Conservation (phyloP, 2,329 filamentous ascomycete species). For the Ilyonectria mors-panacis region DNA sequence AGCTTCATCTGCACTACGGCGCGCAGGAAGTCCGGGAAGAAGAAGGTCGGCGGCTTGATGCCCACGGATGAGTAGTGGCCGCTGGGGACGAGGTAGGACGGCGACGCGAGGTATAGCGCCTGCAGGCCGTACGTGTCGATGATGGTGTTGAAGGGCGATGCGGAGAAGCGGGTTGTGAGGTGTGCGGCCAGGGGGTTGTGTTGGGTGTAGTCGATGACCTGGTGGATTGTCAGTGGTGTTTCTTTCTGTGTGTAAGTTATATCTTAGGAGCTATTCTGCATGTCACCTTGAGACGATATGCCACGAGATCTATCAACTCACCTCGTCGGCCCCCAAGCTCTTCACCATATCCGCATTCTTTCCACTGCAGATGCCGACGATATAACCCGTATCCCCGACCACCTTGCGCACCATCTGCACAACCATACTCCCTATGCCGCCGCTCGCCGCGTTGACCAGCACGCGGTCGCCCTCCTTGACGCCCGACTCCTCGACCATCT, state of each 20-base stretch:
- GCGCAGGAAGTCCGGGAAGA: constrained; percentile 48
- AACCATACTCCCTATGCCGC: constrained; percentile 63
- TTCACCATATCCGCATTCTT: constrained; percentile 62
- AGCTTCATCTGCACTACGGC: constrained; percentile 54
- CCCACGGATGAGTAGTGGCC: constrained; percentile 60
- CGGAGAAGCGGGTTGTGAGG: constrained; percentile 51
- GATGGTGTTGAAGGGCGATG: constrained; percentile 58
- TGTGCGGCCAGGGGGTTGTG: constrained; percentile 54
- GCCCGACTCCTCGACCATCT: constrained; percentile 56
- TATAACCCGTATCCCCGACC: constrained; percentile 57
- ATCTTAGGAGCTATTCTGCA: constrained; percentile 40
- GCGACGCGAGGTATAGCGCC: constrained; percentile 58
- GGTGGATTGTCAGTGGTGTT: background rate
- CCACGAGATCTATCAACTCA: constrained; percentile 48
- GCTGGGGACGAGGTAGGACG: constrained; percentile 55
- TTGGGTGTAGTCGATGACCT: constrained; percentile 60
- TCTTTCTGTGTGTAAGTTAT: background rate
- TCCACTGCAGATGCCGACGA: constrained; percentile 65
- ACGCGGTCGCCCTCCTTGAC: constrained; percentile 58
- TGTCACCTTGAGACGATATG: constrained; percentile 45
- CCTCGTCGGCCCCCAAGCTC: constrained; percentile 63
- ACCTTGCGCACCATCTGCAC: constrained; percentile 60
- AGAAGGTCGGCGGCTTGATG: constrained; percentile 54
- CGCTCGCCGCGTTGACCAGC: constrained; percentile 66
- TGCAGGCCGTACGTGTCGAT: constrained; percentile 67